Base-by-base conservation (phyloP, 495 filamentous ascomycete genomes). In the Penicillium ochrochloron region DNA sequence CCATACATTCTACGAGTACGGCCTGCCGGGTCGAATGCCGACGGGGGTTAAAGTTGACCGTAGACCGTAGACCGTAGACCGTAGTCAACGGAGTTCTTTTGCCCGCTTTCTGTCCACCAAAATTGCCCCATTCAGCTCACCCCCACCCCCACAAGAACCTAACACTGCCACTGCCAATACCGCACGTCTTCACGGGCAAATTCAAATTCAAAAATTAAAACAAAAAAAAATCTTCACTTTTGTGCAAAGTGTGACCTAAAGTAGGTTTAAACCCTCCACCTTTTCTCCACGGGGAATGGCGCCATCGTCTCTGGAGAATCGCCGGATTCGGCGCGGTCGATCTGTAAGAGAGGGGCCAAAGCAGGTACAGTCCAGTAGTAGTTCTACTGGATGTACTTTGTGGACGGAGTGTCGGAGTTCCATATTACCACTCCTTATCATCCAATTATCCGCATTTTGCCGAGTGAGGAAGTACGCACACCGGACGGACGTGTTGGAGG, bases 201-300 rank as follows among this genome's bases (percentile, higher is more conserved):
- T 27, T 27, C 33, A 1, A 2, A 19, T 17, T 44, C 5, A 19
- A 44, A 44, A 44, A n/a, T 41, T 14, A 41, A 41, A 27, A 27
- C n/a, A 44, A n/a, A 44, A 44, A 44, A 21, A 8, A 44, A 44
- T 2, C 9, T 7, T 19, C 42, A n/a, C 42, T 44, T 21, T 44
- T 44, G 42, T 48, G 44, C 9, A 23, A 7, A 21, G 42, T 25
- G 44, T 48, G 21, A 48, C 44, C 19, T 48, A 25, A 48, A 48
- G 44, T 25, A 48, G 44, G 44, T 48, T 48, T 12, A 48, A 48
- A 48, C 44, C 44, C 44, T 48, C 19, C 44, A 9, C 42, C 19
- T 48, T 31, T 53, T 48, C 55, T 60, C 51, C 63, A 61, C 55
- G 64, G 64, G 67, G 63, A 64, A 69, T 69, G 64, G 61, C 57